Evolutionary conservation across 345 rosid species (phyloP).

Genomic region (Nasturtium officinale): DNA sequence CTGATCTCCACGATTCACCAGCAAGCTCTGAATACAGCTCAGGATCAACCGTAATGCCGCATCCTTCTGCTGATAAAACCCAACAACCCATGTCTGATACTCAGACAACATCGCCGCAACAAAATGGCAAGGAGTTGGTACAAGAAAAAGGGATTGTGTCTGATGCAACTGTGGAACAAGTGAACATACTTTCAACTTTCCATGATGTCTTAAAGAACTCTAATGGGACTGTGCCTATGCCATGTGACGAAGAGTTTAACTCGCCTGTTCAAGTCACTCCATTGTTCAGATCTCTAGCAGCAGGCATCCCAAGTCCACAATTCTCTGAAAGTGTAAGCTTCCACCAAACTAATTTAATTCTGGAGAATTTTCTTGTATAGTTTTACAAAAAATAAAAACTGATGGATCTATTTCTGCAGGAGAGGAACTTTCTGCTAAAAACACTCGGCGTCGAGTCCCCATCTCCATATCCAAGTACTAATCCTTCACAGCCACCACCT

Average conservation of each 20-base stretch:
- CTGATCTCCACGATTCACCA: constrained; percentile 79
- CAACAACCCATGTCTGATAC: constrained; percentile 52
- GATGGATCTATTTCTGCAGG: constrained; percentile 57
- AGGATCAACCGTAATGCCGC: constrained; percentile 66
- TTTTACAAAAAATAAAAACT: neutral
- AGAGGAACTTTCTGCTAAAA: constrained; percentile 82
- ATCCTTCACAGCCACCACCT: constrained; percentile 74
- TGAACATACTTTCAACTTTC: constrained; percentile 47
- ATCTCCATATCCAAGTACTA: constrained; percentile 56
- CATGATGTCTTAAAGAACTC: constrained; percentile 47
- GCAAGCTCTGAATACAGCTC: constrained; percentile 89
- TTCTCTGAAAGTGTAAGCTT: constrained; percentile 97
- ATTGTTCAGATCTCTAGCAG: constrained; percentile 94
- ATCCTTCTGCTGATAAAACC: constrained; percentile 47
- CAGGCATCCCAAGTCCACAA: constrained; percentile 94
- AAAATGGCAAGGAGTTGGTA: constrained; percentile 45
- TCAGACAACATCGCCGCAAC: constrained; percentile 46
- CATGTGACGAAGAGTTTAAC: constrained; percentile 59
- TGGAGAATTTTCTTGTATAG: neutral
- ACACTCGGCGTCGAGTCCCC: constrained; percentile 94
- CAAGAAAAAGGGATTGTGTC: constrained; percentile 50
- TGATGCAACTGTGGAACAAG: constrained; percentile 49
- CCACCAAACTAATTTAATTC: neutral
- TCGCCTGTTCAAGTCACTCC: constrained; percentile 93
- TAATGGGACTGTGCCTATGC: constrained; percentile 49